phyloP scores from a whole-genome alignment of 2,329 filamentous ascomycete species.

The Penicillium paneum region DNA sequence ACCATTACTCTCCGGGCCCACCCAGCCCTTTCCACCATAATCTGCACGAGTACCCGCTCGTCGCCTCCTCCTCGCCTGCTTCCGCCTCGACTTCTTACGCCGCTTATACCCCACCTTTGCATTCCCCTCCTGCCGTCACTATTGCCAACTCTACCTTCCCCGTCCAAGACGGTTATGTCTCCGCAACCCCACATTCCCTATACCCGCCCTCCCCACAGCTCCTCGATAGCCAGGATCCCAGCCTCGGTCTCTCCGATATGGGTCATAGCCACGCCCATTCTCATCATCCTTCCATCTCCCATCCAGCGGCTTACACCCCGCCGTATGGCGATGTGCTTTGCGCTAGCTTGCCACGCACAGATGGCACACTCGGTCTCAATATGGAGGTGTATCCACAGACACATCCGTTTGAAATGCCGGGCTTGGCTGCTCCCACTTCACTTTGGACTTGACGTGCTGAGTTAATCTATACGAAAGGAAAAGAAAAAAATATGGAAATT shows the following conservation, averaged over 20 bases:
- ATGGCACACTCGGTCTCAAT: constrained; percentile 27
- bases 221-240: constrained; percentile 34
- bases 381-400: constrained; percentile 35
- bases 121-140: constrained; percentile 39
- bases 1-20: constrained; percentile 37
- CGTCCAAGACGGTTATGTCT: constrained; percentile 32
- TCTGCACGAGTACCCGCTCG: constrained; percentile 31
- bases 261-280: constrained; percentile 16
- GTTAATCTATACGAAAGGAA: not conserved
- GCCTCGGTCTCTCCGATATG: constrained; percentile 29
- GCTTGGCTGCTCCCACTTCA: constrained; percentile 35
- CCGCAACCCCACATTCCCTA: constrained; percentile 33
- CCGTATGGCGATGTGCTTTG: constrained; percentile 36
- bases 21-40: constrained; percentile 34
- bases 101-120: constrained; percentile 42
- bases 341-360: constrained; percentile 28
- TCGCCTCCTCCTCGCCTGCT: constrained; percentile 39
- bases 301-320: constrained; percentile 39
- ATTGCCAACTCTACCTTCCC: constrained; percentile 40
- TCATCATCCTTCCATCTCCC: constrained; percentile 26
- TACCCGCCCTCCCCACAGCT: constrained; percentile 38
- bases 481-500: not conserved
- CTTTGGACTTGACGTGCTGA: constrained; percentile 34
- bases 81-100: constrained; percentile 38
- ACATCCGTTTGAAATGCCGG: constrained; percentile 32